phyloP scores from a whole-genome alignment of 148 eudicot genomes.

The Pharnaceum exiguum region DNA sequence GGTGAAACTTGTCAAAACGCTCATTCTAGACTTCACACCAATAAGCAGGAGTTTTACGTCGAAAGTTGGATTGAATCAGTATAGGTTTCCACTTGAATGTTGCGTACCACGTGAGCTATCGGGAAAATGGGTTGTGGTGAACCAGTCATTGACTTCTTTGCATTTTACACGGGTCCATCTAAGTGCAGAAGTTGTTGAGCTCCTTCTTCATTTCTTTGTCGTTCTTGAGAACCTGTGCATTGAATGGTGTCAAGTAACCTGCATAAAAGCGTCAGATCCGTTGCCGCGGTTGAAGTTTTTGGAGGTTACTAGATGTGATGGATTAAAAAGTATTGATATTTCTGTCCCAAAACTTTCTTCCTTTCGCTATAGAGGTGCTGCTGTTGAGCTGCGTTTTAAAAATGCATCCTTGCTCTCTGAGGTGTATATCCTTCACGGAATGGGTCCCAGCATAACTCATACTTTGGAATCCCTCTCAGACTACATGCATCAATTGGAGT shows the following conservation, averaged over 20 bases:
- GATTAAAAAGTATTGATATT: neutral
- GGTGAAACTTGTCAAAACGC: no score
- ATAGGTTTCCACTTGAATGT: no score
- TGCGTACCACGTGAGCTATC: no score
- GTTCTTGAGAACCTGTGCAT: slow-evolving; percentile 1
- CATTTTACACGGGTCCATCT: neutral
- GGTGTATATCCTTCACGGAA: neutral
- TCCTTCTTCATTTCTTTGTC: neutral
- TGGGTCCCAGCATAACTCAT: neutral
- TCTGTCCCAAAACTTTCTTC: slow-evolving; percentile 7
- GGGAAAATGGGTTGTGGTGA: no score
- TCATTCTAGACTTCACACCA: no score
- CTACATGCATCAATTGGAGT: slow-evolving; percentile 2
- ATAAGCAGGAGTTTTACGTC: no score
- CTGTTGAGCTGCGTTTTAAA: neutral
- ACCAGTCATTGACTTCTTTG: slow-evolving; percentile 4
- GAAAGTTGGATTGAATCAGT: no score
- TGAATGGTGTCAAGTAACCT: neutral
- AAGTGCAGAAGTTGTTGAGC: neutral
- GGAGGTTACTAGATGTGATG: neutral
- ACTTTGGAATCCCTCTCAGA: slow-evolving; percentile 1
- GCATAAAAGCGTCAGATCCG: neutral
- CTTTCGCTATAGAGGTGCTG: neutral
- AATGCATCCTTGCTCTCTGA: slow-evolving; percentile 5
- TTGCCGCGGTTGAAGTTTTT: neutral